Conservation (phyloP, 345 rosid species). For the Isatis tinctoria region DNA sequence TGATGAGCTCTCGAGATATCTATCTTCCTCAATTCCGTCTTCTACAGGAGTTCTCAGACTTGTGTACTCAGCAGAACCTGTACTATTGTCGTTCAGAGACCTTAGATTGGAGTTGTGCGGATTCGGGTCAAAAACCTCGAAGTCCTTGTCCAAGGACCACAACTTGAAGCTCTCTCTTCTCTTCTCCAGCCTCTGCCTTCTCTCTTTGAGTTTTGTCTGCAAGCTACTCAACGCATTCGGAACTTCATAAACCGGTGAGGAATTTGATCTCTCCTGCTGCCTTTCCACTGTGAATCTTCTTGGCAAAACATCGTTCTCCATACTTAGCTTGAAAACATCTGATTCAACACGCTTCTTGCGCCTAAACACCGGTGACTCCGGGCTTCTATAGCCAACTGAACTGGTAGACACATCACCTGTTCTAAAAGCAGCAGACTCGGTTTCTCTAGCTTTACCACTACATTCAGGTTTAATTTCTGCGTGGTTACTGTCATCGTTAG, state of each 20-base stretch:
- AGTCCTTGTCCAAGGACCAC: constrained; percentile 21
- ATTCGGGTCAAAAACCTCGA: constrained; percentile 24
- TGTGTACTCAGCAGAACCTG: neutral
- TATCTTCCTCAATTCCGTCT: constrained; percentile 21
- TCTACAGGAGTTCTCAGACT: constrained; percentile 17
- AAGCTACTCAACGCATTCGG: constrained; percentile 31
- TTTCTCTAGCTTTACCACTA: constrained; percentile 25
- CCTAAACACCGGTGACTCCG: constrained; percentile 26
- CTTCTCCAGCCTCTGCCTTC: constrained; percentile 32
- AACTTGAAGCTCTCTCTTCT: constrained; percentile 34
- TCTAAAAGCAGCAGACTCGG: constrained; percentile 14
- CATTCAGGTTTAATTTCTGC: constrained; percentile 16
- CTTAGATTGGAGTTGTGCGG: constrained; percentile 8
- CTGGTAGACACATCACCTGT: constrained; percentile 27
- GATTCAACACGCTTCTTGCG: constrained; percentile 37
- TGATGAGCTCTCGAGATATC: constrained; percentile 26
- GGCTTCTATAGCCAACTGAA: constrained; percentile 29
- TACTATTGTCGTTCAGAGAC: constrained; percentile 16
- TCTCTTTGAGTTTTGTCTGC: constrained; percentile 34
- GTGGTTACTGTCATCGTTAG: constrained; percentile 35
- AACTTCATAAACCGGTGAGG: constrained; percentile 46
- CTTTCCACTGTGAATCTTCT: constrained; percentile 32
- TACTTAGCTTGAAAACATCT: constrained; percentile 26
- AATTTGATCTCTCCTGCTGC: constrained; percentile 32
- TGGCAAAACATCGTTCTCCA: constrained; percentile 29